Base-by-base conservation (phyloP, 208 protist genomes). In the Leishmania mexicana region DNA sequence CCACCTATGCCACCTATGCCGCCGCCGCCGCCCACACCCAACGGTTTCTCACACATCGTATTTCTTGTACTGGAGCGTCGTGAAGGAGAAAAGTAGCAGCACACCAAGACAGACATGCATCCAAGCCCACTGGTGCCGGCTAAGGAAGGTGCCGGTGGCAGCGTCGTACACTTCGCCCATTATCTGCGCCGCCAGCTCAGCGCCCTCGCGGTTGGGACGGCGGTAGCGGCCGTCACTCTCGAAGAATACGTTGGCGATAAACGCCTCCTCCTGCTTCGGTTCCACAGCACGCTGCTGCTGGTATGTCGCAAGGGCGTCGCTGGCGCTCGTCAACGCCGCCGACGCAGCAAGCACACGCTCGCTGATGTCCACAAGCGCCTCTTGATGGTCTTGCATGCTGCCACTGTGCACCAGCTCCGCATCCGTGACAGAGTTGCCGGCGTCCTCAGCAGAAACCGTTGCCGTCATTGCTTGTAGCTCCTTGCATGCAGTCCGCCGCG, bases 41-140 rank as follows among this genome's bases (percentile, higher is more conserved):
- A 31, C 21, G 21, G 11, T 3, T 42, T 71, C 10, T 47, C 57
- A 79, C 1, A 87, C 78, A 6, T 64, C 42, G 71, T 87, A 87
- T 79, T 83, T 87, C 58, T 80, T 82, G 78, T 85, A 89, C 81
- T 87, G 68, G 8, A 87, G 74, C 35, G 83, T 78, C 8, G 75
- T 64, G 28, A 88, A 53, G 6, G 80, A 78, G 10, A 75, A 40
- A 42, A 86, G 8, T 11, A 90, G 62, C 49, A 90, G 60, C 1
- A 75, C 80, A 10, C 76, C 65, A 8, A 88, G 81, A 47, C 81
- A 87, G 35, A 73, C 75, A 73, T 79, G 62, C 72, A 82, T 76
- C 78, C 76, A 84, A 28, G 65, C 49, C 4, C 65, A 58, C 42
- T 85, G 83, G 35, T 68, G 68, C 0, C 81, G 58, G 28, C 65